Base-by-base conservation (phyloP, 805 yeast genomes). In the Suhomyces canberraensis region DNA sequence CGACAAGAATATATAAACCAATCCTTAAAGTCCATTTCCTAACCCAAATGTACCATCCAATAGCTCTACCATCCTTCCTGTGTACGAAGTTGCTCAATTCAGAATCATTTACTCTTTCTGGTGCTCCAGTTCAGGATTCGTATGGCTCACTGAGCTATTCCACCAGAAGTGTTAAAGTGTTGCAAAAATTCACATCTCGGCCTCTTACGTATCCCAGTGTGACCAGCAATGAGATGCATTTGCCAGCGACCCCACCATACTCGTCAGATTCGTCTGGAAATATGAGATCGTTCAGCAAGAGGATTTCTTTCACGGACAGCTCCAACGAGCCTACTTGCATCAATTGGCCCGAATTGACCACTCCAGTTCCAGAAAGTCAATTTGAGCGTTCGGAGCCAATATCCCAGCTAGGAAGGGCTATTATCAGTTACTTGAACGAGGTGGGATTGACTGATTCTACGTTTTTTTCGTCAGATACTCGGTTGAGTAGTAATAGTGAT, bases 371-470 rank as follows among this genome's bases (percentile, higher is more conserved):
- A 14, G 9, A 16, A 9, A 5, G 15, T 29, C 14, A 29, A 3
- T 35, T 29, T 13, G 38, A 35, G 33, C 14, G 24, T 13, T 9
- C 21, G n/a, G 25, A 16, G n/a, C 13, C 25, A 2, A 16, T 24
- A 6, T 11, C 29, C 8, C 25, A 39, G 19, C 36, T 47, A 16
- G 45, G 44, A 8, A 17, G 44, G 22, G 37, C 29, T 11, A 21
- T 47, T 8, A 34, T 36, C 6, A 19, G 17, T 24, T 39, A 39
- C 33, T 39, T 47, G 22, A 37, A 32, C 15, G 45, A 43, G 24
- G 21, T 42, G 11, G 53, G 48, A 4, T 17, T 47, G 9, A 31
- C 32, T 13, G 21, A 31, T 6, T 22, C 35, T 18, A 35, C 36
- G 5, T 29, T 39, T 15, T 32, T 29, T n/a, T 16, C 29, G 3